A percentile compares a stretch with the other conserved stretches of the same genome.
Evolutionary conservation across 177 flowering plant species (phyloP).

Genomic region (Tripterygium wilfordii): DNA sequence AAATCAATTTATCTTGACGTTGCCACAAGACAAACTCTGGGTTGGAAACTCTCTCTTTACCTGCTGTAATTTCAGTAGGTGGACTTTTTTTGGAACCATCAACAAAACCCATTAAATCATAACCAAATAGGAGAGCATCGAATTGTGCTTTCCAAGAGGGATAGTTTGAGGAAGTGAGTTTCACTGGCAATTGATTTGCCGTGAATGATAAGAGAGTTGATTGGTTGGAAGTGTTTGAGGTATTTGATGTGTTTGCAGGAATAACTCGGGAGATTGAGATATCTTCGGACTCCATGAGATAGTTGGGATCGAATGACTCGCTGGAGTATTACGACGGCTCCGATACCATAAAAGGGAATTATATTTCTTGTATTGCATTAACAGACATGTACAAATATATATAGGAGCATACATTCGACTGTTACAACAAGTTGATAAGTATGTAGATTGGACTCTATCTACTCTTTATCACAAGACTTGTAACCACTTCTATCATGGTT

Average conservation of each 20-base stretch:
- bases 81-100: conserved; percentile 8
- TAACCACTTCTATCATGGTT: too few relatives aligned
- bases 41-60: background rate
- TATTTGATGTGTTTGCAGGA: background rate
- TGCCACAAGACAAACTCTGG: background rate
- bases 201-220: background rate
- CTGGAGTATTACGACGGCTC: too few relatives aligned
- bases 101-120: conserved; percentile 5
- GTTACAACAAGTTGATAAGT: too few relatives aligned
- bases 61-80: background rate
- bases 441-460: too few relatives aligned
- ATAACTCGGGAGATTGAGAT: too few relatives aligned
- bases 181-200: background rate
- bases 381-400: too few relatives aligned
- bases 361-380: too few relatives aligned
- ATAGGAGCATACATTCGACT: too few relatives aligned
- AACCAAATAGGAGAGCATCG: conserved; percentile 10
- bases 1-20: background rate
- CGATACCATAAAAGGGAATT: too few relatives aligned
- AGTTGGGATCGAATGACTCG: too few relatives aligned
- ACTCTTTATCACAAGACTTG: too few relatives aligned
- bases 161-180: conserved; percentile 19
- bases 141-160: conserved; percentile 11
- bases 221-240: background rate
- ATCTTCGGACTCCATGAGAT: too few relatives aligned